Evolutionary conservation across 768 basidiomycete species (phyloP), one percentile per base, ranked within the genome.

Genomic region (Auriculariales sp.): DNA sequence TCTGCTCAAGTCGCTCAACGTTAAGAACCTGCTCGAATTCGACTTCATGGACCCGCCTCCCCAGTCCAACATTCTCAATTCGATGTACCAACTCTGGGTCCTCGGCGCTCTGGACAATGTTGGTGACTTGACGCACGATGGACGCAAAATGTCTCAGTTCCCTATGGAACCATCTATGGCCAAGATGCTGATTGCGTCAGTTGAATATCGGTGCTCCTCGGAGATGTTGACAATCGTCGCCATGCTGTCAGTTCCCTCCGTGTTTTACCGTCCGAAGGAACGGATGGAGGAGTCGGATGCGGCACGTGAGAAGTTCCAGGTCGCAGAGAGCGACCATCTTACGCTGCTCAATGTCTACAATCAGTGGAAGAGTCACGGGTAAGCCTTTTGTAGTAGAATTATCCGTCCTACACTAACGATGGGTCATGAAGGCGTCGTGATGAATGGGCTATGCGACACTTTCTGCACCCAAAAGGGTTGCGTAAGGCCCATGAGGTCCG

Each of bases 41-140:
- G 94, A 98, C 66, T 99, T 99, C 62, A 98, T 99, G 95, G 95
- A 99, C 62, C 95, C 95, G n/a, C 95, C 95, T 19, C 95, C 95
- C n/a, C 92, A 94, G 74, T 88, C 89, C 48, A 97, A 97, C 61
- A 99, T 98, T 57, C 71, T 99, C 36, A 97, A 98, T 62, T 98
- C 94, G 4, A 97, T 97, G 92, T 99, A 97, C 63, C 95, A 98
- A 62, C 79, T 99, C 30, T 99, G 95, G 95, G 93, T 97, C 2
- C 81, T 99, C 28, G 93, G 93, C 30, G 95, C 95, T 6, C 73
- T 99, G 24, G 90, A 98, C 69, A 99, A 97, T 57, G 80, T 93
- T 31, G 93, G 95, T n/a, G 89, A 99, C 66, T 70, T 99, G 53
- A 99, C 94, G 2, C 75, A 82, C 2, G 74, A 80, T 49, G 95